These are phyloP conservation scores for Malassezia japonica DNA, from an alignment of 1,284 basidiomycete genomes.

Conservation along the genomic window DNA sequence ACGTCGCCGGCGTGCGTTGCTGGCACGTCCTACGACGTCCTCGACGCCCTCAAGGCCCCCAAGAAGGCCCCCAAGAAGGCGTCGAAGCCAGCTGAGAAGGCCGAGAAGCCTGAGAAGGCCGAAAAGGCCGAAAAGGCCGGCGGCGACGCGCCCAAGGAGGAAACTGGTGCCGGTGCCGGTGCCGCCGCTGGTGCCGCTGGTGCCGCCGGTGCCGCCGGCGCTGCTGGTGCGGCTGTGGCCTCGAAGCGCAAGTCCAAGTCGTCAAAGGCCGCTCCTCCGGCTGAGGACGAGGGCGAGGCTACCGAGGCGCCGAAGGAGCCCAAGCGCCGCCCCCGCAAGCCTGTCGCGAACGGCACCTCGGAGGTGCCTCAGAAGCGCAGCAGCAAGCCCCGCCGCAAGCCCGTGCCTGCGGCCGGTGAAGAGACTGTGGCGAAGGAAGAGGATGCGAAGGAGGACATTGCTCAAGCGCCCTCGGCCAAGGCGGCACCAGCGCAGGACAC, in stretches of 20 bases:
- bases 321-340: conserved; percentile 20
- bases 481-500: neutral
- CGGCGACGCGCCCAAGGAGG: neutral
- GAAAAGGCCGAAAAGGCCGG: neutral
- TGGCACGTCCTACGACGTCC: neutral
- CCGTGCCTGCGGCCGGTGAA: neutral
- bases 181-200: conserved; percentile 21
- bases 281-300: neutral
- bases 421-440: neutral
- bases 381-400: neutral
- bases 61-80: conserved; percentile 16
- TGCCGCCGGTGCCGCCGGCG: conserved; percentile 18
- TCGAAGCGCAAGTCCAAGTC: conserved; percentile 18
- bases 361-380: neutral
- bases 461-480: neutral
- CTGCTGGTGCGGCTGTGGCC: conserved; percentile 5
- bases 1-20: conserved; percentile 20
- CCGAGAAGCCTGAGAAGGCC: neutral
- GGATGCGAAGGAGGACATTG: conserved; percentile 2
- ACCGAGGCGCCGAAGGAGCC: conserved; percentile 19
- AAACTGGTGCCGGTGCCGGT: conserved; percentile 9
- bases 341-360: neutral
- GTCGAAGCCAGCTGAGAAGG: conserved; percentile 14
- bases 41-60: neutral
- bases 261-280: too few relatives aligned